phyloP scores from a whole-genome alignment of 306 rosid genomes.

The peach (Prunus persica) region DNA sequence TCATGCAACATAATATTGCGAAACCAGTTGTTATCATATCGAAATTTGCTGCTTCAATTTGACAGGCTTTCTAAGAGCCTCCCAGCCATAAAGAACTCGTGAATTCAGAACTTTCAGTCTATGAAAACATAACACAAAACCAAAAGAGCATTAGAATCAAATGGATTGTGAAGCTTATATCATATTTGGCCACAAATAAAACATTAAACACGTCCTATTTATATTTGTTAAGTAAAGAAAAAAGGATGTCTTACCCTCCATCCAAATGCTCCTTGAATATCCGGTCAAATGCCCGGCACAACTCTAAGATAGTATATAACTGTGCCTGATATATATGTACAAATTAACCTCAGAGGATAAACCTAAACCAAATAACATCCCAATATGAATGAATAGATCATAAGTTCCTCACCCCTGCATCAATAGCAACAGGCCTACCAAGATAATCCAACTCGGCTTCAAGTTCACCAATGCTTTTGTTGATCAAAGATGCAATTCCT shows the following conservation, averaged over 20 bases:
- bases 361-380: not conserved
- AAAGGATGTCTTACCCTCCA: slow-evolving; percentile 35
- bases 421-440: slow-evolving; percentile 48
- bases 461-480: slow-evolving; percentile 40
- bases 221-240: not conserved
- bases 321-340: slow-evolving; percentile 36
- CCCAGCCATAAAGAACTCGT: not conserved
- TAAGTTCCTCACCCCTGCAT: slow-evolving; percentile 40
- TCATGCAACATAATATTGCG: not conserved
- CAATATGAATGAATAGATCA: not conserved
- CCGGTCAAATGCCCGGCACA: slow-evolving; percentile 48
- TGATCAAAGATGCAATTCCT: slow-evolving; percentile 36
- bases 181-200: not conserved
- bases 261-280: slow-evolving; percentile 53
- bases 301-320: slow-evolving; percentile 47
- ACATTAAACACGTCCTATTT: not conserved
- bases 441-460: slow-evolving; percentile 41
- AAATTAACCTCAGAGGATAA: not conserved
- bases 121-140: not conserved
- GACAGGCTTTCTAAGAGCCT: not conserved
- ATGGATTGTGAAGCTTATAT: not conserved
- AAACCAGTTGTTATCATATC: not conserved
- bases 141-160: not conserved
- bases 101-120: not conserved
- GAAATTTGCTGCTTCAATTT: not conserved